A percentile compares a stretch with the other conserved stretches of the same genome.
Conservation (phyloP, 2,329 filamentous ascomycete genomes). For the Grosmannia clavigera region DNA sequence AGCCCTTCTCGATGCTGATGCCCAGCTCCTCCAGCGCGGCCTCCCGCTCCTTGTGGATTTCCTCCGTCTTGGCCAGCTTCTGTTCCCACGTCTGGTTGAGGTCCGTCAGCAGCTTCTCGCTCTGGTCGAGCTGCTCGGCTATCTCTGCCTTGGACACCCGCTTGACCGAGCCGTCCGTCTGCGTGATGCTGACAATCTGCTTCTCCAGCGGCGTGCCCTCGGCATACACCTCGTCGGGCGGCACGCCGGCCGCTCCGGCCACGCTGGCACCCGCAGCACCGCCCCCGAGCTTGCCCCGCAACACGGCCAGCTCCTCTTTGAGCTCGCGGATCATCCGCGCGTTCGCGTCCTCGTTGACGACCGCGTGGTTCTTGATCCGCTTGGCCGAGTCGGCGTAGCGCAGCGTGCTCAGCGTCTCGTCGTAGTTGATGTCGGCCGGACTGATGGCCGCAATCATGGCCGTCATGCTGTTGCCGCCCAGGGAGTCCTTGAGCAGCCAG, state of each 20-base stretch:
- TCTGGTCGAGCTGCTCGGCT: conserved; percentile 88
- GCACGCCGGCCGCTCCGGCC: conserved; percentile 32
- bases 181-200: conserved; percentile 90
- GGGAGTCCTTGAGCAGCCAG: conserved; percentile 91
- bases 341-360: conserved; percentile 97
- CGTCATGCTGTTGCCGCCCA: conserved; percentile 98
- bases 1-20: conserved; percentile 98
- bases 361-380: conserved; percentile 98
- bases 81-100: conserved; percentile 99
- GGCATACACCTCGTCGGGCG: conserved; percentile 74
- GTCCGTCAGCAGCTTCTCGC: conserved; percentile 89
- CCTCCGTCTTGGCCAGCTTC: conserved; percentile 86
- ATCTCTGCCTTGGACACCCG: conserved; percentile 98
- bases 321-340: conserved; percentile 97
- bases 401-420: conserved; percentile 90
- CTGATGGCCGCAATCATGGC: conserved; percentile 99
- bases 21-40: conserved; percentile 89
- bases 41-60: conserved; percentile 95
- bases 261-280: conserved; percentile 34
- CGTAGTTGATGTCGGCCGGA: conserved; percentile 97
- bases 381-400: conserved; percentile 97
- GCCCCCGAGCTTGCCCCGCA: conserved; percentile 70
- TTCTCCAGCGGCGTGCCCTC: conserved; percentile 86
- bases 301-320: conserved; percentile 80
- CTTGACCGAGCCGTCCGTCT: conserved; percentile 73